These are phyloP conservation scores for Oehlia diaphana DNA, from an alignment of 192 early-diverging fungal species.

Conservation along the genomic window DNA sequence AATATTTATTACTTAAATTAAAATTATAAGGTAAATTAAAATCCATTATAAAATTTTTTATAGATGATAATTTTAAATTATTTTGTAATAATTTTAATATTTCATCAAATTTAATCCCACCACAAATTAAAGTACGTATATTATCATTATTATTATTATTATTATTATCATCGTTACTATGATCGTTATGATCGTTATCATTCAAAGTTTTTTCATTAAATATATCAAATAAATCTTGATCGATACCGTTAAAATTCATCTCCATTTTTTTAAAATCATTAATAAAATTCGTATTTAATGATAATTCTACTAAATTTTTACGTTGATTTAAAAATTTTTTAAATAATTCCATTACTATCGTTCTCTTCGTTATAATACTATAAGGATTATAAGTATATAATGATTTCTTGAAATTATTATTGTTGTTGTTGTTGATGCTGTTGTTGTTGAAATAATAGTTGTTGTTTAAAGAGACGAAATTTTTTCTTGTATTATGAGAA, in stretches of 20 bases:
- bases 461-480: background rate
- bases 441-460: too few relatives aligned
- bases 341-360: background rate
- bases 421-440: too few relatives aligned
- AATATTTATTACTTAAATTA: background rate
- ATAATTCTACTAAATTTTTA: background rate
- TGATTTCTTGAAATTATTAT: background rate
- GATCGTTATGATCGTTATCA: too few relatives aligned
- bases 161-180: background rate
- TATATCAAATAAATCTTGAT: background rate
- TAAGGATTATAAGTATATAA: background rate
- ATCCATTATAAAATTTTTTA: background rate
- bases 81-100: background rate
- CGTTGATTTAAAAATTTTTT: background rate
- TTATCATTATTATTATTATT: background rate
- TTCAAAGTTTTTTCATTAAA: background rate
- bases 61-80: background rate
- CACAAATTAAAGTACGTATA: background rate
- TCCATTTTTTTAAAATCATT: background rate
- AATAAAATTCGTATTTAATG: background rate
- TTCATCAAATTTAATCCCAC: background rate
- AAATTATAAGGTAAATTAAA: background rate
- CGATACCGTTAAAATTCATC: background rate
- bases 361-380: background rate
- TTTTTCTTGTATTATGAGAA: background rate